Conservation (phyloP, 257 asterid species). For the Solanum pimpinellifolium region DNA sequence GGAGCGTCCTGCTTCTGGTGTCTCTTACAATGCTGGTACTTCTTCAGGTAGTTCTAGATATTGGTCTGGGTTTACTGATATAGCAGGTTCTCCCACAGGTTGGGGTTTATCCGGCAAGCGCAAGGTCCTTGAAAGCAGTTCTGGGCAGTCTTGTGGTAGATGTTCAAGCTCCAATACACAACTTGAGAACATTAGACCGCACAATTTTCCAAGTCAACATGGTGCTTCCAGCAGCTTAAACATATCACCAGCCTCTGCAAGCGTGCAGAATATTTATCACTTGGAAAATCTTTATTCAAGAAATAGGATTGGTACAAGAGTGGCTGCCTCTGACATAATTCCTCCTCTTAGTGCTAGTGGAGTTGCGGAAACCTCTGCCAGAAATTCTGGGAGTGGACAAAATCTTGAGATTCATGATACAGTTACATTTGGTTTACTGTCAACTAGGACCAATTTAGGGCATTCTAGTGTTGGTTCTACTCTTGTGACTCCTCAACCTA, state of each 20-base stretch:
- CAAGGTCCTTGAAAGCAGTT: conserved; percentile 68
- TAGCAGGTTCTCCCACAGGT: conserved; percentile 41
- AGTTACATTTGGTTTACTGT: conserved; percentile 16
- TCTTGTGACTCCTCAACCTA: conserved; percentile 16
- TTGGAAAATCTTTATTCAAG: conserved; percentile 29
- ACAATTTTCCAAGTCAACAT: conserved; percentile 24
- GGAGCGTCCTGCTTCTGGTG: conserved; percentile 23
- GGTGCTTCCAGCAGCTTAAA: conserved; percentile 30
- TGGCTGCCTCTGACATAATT: conserved; percentile 19
- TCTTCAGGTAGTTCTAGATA: conserved; percentile 33
- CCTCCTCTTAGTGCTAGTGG: conserved; percentile 33
- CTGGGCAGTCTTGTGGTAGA: conserved; percentile 54
- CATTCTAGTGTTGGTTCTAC: conserved; percentile 22
- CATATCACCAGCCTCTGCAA: conserved; percentile 27
- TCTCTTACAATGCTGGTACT: conserved; percentile 30
- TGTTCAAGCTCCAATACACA: conserved; percentile 48
- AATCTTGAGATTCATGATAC: conserved; percentile 40
- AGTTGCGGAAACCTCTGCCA: conserved; percentile 28
- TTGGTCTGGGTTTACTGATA: conserved; percentile 26
- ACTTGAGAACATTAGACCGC: conserved; percentile 26
- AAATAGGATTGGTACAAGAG: conserved; percentile 22
- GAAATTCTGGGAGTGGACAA: conserved; percentile 22
- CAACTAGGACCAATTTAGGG: conserved; percentile 28
- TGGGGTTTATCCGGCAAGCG: conserved; percentile 87
- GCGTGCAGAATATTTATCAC: conserved; percentile 24